These are phyloP conservation scores for Fomitopsis pulvina DNA, from an alignment of 768 basidiomycete species.

Conservation along the genomic window DNA sequence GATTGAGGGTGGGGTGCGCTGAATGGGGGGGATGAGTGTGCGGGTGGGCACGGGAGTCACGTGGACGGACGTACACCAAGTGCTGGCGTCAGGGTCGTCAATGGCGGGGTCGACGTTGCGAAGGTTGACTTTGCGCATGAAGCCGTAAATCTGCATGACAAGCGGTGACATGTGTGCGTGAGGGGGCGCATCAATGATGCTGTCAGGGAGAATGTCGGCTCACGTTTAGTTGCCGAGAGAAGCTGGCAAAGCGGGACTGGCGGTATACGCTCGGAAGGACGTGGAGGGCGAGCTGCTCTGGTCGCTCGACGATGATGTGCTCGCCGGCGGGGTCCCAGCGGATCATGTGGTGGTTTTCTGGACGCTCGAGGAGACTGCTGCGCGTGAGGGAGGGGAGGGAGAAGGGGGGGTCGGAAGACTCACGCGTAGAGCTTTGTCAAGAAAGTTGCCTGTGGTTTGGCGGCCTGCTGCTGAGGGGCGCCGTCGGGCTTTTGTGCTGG, in stretches of 20 bases:
- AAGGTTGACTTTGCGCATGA: constrained; percentile 96
- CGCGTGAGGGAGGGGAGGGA: constrained; percentile 17
- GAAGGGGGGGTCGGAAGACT: constrained; percentile 27
- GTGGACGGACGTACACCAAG: constrained; percentile 73
- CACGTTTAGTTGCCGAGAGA: constrained; percentile 96
- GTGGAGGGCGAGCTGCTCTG: constrained; percentile 89
- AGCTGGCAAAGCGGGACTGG: constrained; percentile 95
- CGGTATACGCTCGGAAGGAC: constrained; percentile 92
- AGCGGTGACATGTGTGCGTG: constrained; percentile 8
- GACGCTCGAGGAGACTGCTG: constrained; percentile 74
- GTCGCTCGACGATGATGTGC: constrained; percentile 92
- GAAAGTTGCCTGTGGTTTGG: constrained; percentile 89
- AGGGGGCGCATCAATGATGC: constrained; percentile 19
- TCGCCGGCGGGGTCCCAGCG: constrained; percentile 92
- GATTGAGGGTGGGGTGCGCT: constrained; percentile 90
- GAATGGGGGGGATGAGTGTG: constrained; percentile 5
- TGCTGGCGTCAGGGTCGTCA: constrained; percentile 93
- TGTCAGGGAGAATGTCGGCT: constrained; percentile 30
- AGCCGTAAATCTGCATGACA: constrained; percentile 83
- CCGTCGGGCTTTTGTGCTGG: constrained; percentile 32
- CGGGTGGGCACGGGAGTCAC: constrained; percentile 3
- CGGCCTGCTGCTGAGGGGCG: constrained; percentile 39
- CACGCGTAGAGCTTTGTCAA: constrained; percentile 95
- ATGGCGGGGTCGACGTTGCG: constrained; percentile 93
- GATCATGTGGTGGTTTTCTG: constrained; percentile 95